Percentiles rank a stretch among this genome's conserved stretches.
Conservation (phyloP, 2,329 filamentous ascomycete species). For the Scedosporium minutisporum region DNA sequence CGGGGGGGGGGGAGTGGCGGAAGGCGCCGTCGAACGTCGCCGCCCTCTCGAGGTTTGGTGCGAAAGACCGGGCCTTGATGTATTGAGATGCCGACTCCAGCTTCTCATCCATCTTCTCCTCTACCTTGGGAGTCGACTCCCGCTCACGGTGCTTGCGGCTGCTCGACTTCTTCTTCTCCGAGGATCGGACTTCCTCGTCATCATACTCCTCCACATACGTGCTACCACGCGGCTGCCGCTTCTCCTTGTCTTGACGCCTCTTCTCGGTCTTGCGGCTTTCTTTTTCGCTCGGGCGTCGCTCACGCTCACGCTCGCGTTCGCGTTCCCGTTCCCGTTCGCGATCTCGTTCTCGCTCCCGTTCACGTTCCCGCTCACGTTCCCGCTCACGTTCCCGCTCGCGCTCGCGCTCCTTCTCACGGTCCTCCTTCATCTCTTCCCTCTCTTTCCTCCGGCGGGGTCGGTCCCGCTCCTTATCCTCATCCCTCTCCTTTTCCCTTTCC, state of each 20-base stretch:
- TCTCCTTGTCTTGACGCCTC: slow-evolving; percentile 26
- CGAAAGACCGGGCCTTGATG: slow-evolving; percentile 16
- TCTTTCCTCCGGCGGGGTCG: slow-evolving; percentile 16
- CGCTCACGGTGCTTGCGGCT: slow-evolving; percentile 27
- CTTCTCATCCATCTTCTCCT: slow-evolving; percentile 12
- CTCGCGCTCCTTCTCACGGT: slow-evolving; percentile 5
- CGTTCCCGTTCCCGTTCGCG: slow-evolving; percentile 11
- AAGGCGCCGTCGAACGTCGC: slow-evolving; percentile 9
- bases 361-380: slow-evolving; percentile 11
- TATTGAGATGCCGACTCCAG: slow-evolving; percentile 17
- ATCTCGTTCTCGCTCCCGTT: neutral
- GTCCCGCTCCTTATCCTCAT: slow-evolving; percentile 23
- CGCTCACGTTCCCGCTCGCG: slow-evolving; percentile 27
- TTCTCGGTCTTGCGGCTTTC: slow-evolving; percentile 24
- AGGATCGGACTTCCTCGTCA: slow-evolving; percentile 19
- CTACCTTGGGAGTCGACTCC: slow-evolving; percentile 19
- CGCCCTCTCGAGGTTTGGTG: slow-evolving; percentile 13
- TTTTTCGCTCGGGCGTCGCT: slow-evolving; percentile 13
- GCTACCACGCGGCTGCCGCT: slow-evolving; percentile 18
- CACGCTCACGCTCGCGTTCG: slow-evolving; percentile 2
- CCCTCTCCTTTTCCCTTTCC: slow-evolving; percentile 30
- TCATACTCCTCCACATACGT: slow-evolving; percentile 25
- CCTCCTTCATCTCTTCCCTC: slow-evolving; percentile 10
- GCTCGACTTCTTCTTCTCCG: slow-evolving; percentile 27
- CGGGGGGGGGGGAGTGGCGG: slow-evolving; percentile 17